Evolutionary conservation across 192 early-diverging fungal species (phyloP), one percentile per base, ranked within the genome.

Genomic region (Coemansia sp.): DNA sequence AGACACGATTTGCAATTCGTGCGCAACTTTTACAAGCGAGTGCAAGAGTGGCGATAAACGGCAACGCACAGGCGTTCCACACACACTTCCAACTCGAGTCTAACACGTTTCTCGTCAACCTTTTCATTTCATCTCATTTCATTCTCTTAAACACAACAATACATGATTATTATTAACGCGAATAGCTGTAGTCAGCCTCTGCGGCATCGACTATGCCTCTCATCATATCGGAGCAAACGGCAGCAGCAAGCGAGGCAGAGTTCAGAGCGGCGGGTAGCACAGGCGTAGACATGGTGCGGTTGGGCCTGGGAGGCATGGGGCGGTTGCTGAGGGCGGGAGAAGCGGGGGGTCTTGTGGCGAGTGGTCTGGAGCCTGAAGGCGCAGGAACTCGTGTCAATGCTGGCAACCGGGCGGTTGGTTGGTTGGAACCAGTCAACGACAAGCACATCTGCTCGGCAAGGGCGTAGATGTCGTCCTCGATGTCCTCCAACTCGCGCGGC

Each of bases 361-460:
- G 35, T n/a, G 30, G 45, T 15, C 44, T 53, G 8, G 34, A 7
- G 22, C 18, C 22, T 0, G 49, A 34, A 3, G 24, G 50, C 24
- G 50, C 50, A 53, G 50, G 52, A 15, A 43, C 39, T 10, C 58
- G 71, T 18, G 43, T 29, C 45, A 68, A 45, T 22, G 58, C 67
- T 22, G 71, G 76, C 22, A 79, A n/a, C 27, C 35, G 71, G 16
- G 71, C 55, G 20, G 59, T 41, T 18, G 76, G 68, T 24, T 64
- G 71, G 5, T 37, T 39, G 16, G 67, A 64, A 0, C 68, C 68
- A 15, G 56, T 40, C 44, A 73, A 38, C 4, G 71, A 53, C 64
- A 73, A 30, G 55, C 76, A 79, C 61, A 69, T 69, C 20, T 68
- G 65, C 41, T 74, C 68, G 11, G 77, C 64, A 8, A 80, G 68